A percentile compares a stretch with the other conserved stretches of the same genome.
These are phyloP conservation scores for Acaromyces ingoldii DNA, from an alignment of 1,284 basidiomycete species.

Conservation along the genomic window DNA sequence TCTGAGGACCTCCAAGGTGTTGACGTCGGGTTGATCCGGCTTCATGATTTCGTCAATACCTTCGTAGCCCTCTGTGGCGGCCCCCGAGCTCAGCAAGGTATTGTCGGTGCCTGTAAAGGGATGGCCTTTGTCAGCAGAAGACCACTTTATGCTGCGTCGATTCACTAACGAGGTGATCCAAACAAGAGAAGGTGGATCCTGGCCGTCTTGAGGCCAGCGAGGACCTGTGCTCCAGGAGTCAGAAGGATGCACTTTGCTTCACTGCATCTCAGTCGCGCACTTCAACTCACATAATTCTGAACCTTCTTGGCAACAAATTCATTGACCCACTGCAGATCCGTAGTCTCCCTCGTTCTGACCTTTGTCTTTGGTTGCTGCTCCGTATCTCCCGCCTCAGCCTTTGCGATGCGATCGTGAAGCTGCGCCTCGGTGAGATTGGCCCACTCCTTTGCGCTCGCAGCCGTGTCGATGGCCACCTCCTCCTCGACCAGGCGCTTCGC, in stretches of 20 bases:
- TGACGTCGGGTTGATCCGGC: conserved; percentile 70
- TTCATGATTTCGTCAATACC: conserved; percentile 72
- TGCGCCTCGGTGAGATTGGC: no score
- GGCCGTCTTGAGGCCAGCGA: conserved; percentile 82
- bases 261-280: not conserved
- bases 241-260: not conserved
- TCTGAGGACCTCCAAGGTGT: conserved; percentile 69
- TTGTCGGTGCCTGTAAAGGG: conserved; percentile 68
- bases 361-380: conserved; percentile 56
- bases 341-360: conserved; percentile 14
- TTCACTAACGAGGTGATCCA: conserved; percentile 55
- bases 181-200: conserved; percentile 79
- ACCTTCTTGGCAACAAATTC: conserved; percentile 81
- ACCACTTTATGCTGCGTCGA: not conserved
- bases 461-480: conserved; percentile 58
- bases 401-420: no score
- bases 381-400: not conserved
- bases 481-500: conserved; percentile 51
- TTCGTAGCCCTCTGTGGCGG: conserved; percentile 64
- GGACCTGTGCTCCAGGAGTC: conserved; percentile 60
- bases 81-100: conserved; percentile 58
- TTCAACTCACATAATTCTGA: conserved; percentile 69
- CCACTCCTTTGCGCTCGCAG: no score
- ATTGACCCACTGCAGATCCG: conserved; percentile 72
- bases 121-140: not conserved